A percentile compares a stretch with the other conserved stretches of the same genome.
Conservation (phyloP, 441 rosid species). For the Pelargonium australe region DNA sequence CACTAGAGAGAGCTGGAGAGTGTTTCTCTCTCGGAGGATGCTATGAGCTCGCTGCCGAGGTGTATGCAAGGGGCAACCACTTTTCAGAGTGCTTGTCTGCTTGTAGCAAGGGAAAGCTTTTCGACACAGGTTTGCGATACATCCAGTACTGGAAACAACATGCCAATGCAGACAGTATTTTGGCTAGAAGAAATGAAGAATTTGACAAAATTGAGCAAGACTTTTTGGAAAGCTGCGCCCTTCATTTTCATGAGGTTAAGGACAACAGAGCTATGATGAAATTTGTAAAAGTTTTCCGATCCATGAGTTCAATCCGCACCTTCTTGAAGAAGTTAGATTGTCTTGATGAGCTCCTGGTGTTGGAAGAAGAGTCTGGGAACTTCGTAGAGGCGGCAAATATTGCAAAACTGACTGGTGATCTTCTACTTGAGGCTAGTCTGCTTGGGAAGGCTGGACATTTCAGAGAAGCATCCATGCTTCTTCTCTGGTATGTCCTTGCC, state of each 20-base stretch:
- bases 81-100: conserved; percentile 33
- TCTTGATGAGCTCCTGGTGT: conserved; percentile 36
- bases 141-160: conserved; percentile 35
- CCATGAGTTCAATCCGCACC: conserved; percentile 19
- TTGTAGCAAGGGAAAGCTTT: conserved; percentile 35
- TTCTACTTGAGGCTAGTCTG: conserved; percentile 30
- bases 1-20: conserved; percentile 35
- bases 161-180: conserved; percentile 11
- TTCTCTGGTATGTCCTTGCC: conserved; percentile 34
- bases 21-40: conserved; percentile 36
- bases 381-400: conserved; percentile 41
- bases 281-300: conserved; percentile 31
- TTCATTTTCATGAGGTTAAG: conserved; percentile 24
- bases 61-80: conserved; percentile 29
- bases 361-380: conserved; percentile 40
- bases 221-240: conserved; percentile 35
- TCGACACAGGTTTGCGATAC: conserved; percentile 34
- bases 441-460: conserved; percentile 31
- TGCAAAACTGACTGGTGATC: conserved; percentile 33
- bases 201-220: conserved; percentile 30
- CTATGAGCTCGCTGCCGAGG: conserved; percentile 41
- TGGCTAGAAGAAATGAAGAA: conserved; percentile 21
- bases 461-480: conserved; percentile 30
- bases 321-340: conserved; percentile 32
- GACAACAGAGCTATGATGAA: conserved; percentile 38